phyloP scores from a whole-genome alignment of 768 basidiomycete species.

The Panaeolus papilionaceus region DNA sequence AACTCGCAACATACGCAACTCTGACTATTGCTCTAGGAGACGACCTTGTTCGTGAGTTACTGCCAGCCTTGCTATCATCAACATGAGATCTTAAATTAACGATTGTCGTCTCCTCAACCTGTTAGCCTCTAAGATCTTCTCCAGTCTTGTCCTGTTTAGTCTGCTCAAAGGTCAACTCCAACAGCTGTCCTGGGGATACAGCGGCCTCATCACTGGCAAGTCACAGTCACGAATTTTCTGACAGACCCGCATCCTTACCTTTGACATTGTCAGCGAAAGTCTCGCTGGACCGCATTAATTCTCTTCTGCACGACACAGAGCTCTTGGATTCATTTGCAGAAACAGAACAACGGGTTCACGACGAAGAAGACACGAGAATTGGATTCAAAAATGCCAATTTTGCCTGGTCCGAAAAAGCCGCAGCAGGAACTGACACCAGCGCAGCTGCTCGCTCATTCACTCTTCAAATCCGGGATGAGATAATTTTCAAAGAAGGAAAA shows the following conservation, averaged over 20 bases:
- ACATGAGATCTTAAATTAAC: neutral
- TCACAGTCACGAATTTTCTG: neutral
- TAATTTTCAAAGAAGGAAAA: constrained; percentile 56
- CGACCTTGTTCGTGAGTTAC: constrained; percentile 32
- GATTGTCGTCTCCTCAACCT: neutral
- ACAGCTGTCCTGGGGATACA: constrained; percentile 39
- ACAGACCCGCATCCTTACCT: neutral
- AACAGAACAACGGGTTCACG: constrained; percentile 25
- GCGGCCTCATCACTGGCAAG: constrained; percentile 26
- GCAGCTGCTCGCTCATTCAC: constrained; percentile 54
- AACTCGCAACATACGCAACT: constrained; percentile 11
- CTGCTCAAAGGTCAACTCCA: constrained; percentile 59
- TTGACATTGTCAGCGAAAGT: constrained; percentile 47
- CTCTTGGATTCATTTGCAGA: constrained; percentile 49
- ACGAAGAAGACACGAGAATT: constrained; percentile 32
- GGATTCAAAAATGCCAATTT: constrained; percentile 61
- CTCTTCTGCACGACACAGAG: constrained; percentile 54
- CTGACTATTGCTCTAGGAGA: constrained; percentile 33
- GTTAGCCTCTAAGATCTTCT: constrained; percentile 52
- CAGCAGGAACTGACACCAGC: constrained; percentile 41
- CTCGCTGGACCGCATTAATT: constrained; percentile 59
- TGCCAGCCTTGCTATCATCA: neutral
- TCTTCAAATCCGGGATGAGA: constrained; percentile 56
- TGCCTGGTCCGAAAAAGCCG: constrained; percentile 52
- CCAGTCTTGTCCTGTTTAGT: constrained; percentile 66